phyloP scores from a whole-genome alignment of 2,329 filamentous ascomycete genomes.

The Fusarium sp. region DNA sequence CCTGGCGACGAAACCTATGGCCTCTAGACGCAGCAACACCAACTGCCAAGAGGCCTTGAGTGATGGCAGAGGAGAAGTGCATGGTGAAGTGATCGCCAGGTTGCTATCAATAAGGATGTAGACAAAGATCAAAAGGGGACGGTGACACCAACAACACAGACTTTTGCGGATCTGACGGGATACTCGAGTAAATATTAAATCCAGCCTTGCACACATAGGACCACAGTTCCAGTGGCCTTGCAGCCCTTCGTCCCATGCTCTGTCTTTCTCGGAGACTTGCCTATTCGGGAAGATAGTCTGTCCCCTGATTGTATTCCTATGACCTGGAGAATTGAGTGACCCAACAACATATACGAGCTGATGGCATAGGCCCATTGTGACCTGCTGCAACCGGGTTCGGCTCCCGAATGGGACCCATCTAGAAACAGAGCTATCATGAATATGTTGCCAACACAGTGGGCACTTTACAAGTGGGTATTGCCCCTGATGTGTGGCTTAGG shows the following conservation, averaged over 20 bases:
- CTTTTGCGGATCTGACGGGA: not conserved
- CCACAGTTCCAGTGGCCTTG: too few species aligned
- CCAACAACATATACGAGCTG: not conserved
- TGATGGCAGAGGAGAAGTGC: slow-evolving; percentile 1
- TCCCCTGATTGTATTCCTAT: too few species aligned
- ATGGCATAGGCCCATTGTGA: too few species aligned
- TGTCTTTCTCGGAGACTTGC: not conserved
- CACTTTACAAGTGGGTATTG: not conserved
- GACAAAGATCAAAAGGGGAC: not conserved
- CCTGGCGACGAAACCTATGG: not conserved
- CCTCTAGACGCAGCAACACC: not conserved
- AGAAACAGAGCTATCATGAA: not conserved
- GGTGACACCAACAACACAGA: not conserved
- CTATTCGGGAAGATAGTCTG: not conserved
- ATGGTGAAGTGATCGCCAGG: not conserved
- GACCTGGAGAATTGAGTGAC: not conserved
- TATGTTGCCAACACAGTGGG: not conserved
- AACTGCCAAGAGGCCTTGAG: not conserved
- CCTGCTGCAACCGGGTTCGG: too few species aligned
- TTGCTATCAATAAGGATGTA: not conserved
- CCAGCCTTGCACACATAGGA: too few species aligned
- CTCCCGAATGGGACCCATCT: not conserved
- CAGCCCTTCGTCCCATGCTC: not conserved
- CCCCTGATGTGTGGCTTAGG: not conserved
- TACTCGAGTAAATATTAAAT: not conserved